Percentiles rank a stretch among this genome's conserved stretches.
phyloP scores from a whole-genome alignment of 192 early-diverging fungal species.

The Coemansia sp. region DNA sequence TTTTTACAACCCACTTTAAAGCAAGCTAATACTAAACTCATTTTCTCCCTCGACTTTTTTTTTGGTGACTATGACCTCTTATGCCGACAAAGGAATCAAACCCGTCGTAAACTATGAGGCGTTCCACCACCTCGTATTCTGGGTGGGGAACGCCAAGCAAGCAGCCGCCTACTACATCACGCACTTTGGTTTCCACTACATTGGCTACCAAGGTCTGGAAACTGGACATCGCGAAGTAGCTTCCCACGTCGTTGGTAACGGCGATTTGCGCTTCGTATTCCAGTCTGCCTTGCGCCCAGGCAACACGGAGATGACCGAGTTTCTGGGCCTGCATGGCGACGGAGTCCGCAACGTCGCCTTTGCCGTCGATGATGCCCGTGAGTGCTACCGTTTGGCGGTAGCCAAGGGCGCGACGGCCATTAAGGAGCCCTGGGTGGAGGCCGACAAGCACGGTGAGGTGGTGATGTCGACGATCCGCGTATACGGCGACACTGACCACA shows the following conservation, averaged over 20 bases:
- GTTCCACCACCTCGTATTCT: constrained; percentile 85
- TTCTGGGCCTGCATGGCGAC: constrained; percentile 85
- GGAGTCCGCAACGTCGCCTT: constrained; percentile 97
- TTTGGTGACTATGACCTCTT: constrained; percentile 64
- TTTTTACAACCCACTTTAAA: background rate
- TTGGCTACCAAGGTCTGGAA: constrained; percentile 96
- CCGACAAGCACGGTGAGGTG: constrained; percentile 86
- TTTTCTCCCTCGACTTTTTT: background rate
- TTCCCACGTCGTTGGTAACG: constrained; percentile 86
- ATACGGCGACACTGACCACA: constrained; percentile 97
- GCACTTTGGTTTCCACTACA: constrained; percentile 89
- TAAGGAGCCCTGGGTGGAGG: constrained; percentile 77
- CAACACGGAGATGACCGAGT: constrained; percentile 68
- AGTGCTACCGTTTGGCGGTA: constrained; percentile 83
- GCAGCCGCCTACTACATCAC: constrained; percentile 94
- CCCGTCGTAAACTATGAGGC: constrained; percentile 68
- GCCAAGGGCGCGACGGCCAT: constrained; percentile 84
- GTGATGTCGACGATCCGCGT: constrained; percentile 89
- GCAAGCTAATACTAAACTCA: background rate
- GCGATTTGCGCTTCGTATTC: constrained; percentile 86
- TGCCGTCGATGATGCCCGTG: constrained; percentile 80
- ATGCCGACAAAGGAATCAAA: constrained; percentile 63
- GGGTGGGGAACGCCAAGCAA: constrained; percentile 94
- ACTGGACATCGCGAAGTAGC: constrained; percentile 87
- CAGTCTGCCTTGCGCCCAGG: constrained; percentile 89